Base-by-base conservation (phyloP, 2,329 filamentous ascomycete species). In the Trichoderma lentiforme region DNA sequence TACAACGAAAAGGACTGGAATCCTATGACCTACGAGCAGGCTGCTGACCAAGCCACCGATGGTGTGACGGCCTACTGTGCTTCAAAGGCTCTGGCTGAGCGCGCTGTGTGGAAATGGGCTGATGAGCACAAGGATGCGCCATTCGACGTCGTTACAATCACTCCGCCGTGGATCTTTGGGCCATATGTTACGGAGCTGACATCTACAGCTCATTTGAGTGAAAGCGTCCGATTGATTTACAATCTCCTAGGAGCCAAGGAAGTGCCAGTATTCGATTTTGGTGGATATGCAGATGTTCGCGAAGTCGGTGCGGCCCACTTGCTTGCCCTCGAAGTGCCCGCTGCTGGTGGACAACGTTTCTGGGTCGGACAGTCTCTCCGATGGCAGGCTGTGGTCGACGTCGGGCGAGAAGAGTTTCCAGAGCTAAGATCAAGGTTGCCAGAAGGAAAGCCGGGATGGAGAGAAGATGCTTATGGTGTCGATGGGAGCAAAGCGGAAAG, bases 71-170 rank as follows among this genome's bases (percentile, higher is more conserved):
- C 74, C 8, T 79, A 78, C 65, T 75, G 73, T 12, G 76, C 74
- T 4, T 76, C 75, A 21, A 77, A 78, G 67, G 87, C 86, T 1
- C 90, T 93, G 73, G 90, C 90, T 0, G 90, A 93, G 77, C 87
- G 85, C 73, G 88, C 90, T 1, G 89, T 90, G 1, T 93, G 90
- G 91, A 84, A 87, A 2, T 79, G 75, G 71, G 71, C 75, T 56
- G 39, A 66, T 3, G 71, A 70, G 32, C 73, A 76, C 21, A 36
- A 24, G 4, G 47, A 72, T 26, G 85, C 30, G 30, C 36, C 21
- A 2, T 70, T 62, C 28, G 34, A 53, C 3, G 51, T 47, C 15
- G 53, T 47, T 21, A 68, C 65, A 14, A 68, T 68, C 8, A 60
- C 47, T 30, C 64, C 64, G 18, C 64, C 64, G 30, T 67, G 51